Evolutionary conservation across 352 stramenopile genomes (phyloP).

Genomic region (Detonula confervacea): DNA sequence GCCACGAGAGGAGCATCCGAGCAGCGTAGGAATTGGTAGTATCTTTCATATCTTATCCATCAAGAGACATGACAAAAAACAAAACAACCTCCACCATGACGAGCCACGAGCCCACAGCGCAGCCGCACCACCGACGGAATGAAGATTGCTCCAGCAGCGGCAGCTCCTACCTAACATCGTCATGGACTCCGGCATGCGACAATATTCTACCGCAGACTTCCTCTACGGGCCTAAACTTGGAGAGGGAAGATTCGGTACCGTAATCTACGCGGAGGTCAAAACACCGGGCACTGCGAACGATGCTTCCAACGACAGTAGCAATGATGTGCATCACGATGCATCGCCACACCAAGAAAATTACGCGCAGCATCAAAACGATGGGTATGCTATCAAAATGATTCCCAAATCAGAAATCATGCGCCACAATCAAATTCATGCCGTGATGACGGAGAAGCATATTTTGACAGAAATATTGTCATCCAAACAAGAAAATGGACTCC

Average conservation of each 20-base stretch:
- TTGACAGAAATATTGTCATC: constrained; percentile 22
- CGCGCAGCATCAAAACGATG: background rate
- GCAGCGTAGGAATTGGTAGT: too few relatives aligned
- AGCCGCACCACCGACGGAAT: too few relatives aligned
- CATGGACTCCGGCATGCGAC: too few relatives aligned
- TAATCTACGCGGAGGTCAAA: constrained; percentile 38
- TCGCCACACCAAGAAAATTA: background rate
- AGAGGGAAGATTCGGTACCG: constrained; percentile 35
- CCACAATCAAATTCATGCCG: constrained; percentile 34
- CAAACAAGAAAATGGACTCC: constrained; percentile 3
- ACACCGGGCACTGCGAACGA: background rate
- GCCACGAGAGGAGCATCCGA: too few relatives aligned
- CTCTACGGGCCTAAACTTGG: constrained; percentile 30
- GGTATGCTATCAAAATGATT: constrained; percentile 50
- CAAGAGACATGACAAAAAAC: too few relatives aligned
- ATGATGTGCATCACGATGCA: background rate
- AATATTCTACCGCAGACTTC: constrained; percentile 41
- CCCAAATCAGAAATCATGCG: constrained; percentile 41
- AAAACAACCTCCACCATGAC: too few relatives aligned
- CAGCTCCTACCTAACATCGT: too few relatives aligned
- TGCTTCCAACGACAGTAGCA: background rate
- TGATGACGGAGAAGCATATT: constrained; percentile 36
- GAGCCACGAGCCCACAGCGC: too few relatives aligned
- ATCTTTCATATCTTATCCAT: too few relatives aligned
- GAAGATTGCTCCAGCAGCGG: too few relatives aligned